A percentile compares a stretch with the other conserved stretches of the same genome.
phyloP scores from a whole-genome alignment of 2,329 filamentous ascomycete species.

The Emmonsiellopsis sp. region DNA sequence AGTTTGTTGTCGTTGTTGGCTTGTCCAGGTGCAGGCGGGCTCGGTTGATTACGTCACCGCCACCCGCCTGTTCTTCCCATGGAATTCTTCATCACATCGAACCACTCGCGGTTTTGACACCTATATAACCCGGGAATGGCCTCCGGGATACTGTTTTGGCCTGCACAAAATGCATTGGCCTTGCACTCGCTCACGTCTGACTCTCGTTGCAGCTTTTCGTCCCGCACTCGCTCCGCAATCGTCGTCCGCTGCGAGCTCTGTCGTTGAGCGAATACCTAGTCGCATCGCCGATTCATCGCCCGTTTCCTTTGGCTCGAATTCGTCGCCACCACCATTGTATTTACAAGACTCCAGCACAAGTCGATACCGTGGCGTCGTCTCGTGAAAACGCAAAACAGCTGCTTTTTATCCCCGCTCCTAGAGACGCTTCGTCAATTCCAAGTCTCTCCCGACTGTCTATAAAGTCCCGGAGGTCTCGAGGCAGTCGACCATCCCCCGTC shows the following conservation, averaged over 20 bases:
- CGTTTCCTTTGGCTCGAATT: neutral
- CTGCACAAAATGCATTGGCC: neutral
- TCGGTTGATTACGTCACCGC: no score
- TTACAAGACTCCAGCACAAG: neutral
- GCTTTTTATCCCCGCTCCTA: conserved; percentile 28
- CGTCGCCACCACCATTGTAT: neutral
- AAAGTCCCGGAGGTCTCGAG: conserved; percentile 17
- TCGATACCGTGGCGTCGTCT: conserved; percentile 33
- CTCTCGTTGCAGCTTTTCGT: neutral
- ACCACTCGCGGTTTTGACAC: no score
- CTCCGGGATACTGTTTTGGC: no score
- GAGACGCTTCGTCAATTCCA: conserved; percentile 11
- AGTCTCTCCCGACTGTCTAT: conserved; percentile 13
- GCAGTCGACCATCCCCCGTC: conserved; percentile 27
- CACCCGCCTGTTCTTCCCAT: no score
- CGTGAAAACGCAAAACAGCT: conserved; percentile 39
- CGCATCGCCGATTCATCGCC: neutral
- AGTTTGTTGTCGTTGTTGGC: no score
- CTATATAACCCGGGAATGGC: no score
- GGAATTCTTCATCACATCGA: no score
- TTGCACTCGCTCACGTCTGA: neutral
- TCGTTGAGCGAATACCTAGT: neutral
- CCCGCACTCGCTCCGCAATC: neutral
- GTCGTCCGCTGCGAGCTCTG: neutral
- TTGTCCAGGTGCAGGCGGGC: no score